Evolutionary conservation across 2,329 filamentous ascomycete genomes (phyloP).

Genomic region (Keithomyces neogunnii): DNA sequence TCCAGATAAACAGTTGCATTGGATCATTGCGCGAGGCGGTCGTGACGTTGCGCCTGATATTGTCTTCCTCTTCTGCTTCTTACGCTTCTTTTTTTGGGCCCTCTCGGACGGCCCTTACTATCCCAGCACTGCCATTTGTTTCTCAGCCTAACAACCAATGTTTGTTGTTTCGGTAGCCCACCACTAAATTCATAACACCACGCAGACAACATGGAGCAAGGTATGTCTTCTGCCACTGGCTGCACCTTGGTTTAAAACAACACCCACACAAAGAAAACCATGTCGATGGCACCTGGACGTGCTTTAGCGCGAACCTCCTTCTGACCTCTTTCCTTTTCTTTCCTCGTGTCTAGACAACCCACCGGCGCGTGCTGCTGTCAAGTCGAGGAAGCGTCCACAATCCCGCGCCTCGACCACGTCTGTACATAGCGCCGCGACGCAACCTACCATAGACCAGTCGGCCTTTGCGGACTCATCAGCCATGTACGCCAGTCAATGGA

Average conservation of each 20-base stretch:
- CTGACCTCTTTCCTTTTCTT: constrained; percentile 3
- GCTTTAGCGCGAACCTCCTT: constrained; percentile 4
- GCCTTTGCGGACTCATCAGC: constrained; percentile 33
- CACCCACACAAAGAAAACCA: constrained; percentile 4
- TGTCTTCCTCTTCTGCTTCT: constrained; percentile 4
- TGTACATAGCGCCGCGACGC: constrained; percentile 44
- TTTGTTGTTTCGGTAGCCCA: constrained; percentile 29
- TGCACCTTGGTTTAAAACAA: constrained; percentile 4
- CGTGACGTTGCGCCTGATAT: constrained; percentile 9
- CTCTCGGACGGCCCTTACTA: too few relatives aligned
- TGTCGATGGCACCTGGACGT: constrained; percentile 1
- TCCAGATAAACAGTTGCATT: constrained; percentile 4
- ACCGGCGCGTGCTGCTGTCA: constrained; percentile 23
- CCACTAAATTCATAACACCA: constrained; percentile 19
- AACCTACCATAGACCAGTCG: constrained; percentile 41
- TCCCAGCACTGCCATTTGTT: constrained; percentile 7
- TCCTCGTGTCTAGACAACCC: constrained; percentile 16
- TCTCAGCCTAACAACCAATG: constrained; percentile 21
- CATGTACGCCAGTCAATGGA: constrained; percentile 43
- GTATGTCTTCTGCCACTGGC: constrained; percentile 19
- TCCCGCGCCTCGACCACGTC: constrained; percentile 50
- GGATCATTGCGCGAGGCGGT: not conserved
- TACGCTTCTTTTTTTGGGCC: not conserved
- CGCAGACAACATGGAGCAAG: constrained; percentile 26
- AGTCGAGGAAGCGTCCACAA: constrained; percentile 41